Evolutionary conservation across 345 rosid species (phyloP).

Genomic region (Dipteronia dyeriana): DNA sequence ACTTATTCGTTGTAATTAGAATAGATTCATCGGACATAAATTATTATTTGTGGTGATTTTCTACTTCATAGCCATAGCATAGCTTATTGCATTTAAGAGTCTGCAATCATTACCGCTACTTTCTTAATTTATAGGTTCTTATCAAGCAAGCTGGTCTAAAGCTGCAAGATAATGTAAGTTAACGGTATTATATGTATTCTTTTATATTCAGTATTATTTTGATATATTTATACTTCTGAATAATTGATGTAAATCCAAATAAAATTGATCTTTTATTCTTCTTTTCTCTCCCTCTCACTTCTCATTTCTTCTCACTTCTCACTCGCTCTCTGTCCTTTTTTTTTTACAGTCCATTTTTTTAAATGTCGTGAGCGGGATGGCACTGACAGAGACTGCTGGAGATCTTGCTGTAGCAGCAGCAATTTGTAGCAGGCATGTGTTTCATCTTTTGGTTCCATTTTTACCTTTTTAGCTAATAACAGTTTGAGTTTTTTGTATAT

Average conservation of each 20-base stretch:
- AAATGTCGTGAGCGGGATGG: constrained; percentile 81
- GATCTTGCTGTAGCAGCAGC: constrained; percentile 97
- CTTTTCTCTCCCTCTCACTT: neutral
- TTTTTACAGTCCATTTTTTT: constrained; percentile 62
- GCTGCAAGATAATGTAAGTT: constrained; percentile 84
- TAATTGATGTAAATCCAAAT: too few relatives aligned
- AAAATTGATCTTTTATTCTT: neutral
- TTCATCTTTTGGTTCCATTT: neutral
- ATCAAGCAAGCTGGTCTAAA: constrained; percentile 93
- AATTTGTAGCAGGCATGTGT: constrained; percentile 81
- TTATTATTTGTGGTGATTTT: neutral
- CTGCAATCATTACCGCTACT: neutral
- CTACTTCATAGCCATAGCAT: neutral
- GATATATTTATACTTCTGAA: too few relatives aligned
- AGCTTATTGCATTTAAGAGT: neutral
- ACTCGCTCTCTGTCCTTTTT: neutral
- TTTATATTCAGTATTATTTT: neutral
- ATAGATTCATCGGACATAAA: neutral
- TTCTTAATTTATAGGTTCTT: constrained; percentile 59
- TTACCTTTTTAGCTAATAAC: neutral
- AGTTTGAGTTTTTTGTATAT: neutral
- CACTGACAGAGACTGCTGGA: constrained; percentile 81
- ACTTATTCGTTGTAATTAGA: neutral
- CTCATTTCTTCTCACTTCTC: too few relatives aligned
- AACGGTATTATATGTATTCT: neutral